phyloP scores from a whole-genome alignment of 1,139 yeast species.

The Geotrichum histeridarum region DNA sequence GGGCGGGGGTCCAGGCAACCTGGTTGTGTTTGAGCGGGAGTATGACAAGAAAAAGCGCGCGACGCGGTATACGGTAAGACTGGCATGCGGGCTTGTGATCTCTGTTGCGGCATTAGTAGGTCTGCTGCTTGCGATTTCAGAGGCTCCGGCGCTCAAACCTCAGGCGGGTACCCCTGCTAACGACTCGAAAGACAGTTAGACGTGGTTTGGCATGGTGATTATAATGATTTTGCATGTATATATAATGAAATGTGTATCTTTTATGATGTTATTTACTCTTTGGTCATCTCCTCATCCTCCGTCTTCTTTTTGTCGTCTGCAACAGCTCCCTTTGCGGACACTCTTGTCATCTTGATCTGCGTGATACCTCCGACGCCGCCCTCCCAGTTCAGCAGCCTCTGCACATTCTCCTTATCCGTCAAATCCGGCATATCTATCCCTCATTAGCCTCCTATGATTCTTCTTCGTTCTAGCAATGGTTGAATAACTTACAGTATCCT shows the following conservation, averaged over 20 bases:
- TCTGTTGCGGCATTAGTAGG: slow-evolving; percentile 20
- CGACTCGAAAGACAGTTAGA: not conserved
- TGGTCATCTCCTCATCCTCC: not conserved
- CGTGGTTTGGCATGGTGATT: not conserved
- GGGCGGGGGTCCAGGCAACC: slow-evolving; percentile 37
- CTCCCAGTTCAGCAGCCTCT: slow-evolving; percentile 64
- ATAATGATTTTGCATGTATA: not conserved
- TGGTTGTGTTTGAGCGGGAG: slow-evolving; percentile 39
- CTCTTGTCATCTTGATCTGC: slow-evolving; percentile 43
- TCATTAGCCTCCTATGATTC: no score
- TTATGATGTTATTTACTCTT: not conserved
- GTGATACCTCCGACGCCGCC: slow-evolving; percentile 79
- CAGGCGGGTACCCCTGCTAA: not conserved
- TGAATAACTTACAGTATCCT: slow-evolving; percentile 47
- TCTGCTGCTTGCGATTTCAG: slow-evolving; percentile 20
- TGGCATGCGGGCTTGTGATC: slow-evolving; percentile 18
- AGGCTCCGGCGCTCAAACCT: not conserved
- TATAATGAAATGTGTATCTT: slow-evolving; percentile 1
- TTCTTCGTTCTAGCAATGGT: not conserved
- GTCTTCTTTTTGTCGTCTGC: not conserved
- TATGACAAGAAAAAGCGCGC: slow-evolving; percentile 22
- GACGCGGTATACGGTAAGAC: slow-evolving; percentile 20
- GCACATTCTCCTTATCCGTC: slow-evolving; percentile 55
- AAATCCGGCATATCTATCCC: slow-evolving; percentile 54
- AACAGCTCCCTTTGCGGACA: slow-evolving; percentile 5